These are phyloP conservation scores for Triticum aestivum DNA, from an alignment of 176 grass and related monocot genomes.

Conservation along the genomic window DNA sequence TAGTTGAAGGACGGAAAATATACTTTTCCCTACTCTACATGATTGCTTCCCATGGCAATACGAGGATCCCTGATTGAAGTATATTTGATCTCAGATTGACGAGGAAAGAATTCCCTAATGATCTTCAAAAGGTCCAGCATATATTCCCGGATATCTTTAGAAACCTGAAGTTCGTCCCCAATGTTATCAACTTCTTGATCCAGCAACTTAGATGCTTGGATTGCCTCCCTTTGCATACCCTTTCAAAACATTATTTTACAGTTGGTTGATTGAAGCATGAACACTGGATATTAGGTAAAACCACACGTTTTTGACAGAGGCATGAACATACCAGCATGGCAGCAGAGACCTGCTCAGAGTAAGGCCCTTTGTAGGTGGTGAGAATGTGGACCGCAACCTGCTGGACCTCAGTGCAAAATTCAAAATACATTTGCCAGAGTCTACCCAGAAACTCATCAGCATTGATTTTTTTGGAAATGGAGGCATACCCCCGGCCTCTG, in stretches of 20 bases:
- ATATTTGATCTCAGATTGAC: too few species aligned
- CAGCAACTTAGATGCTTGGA: neutral
- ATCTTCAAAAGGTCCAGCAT: too few species aligned
- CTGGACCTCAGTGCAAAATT: neutral
- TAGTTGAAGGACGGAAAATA: too few species aligned
- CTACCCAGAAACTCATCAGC: neutral
- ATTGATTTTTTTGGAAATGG: too few species aligned
- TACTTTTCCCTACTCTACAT: too few species aligned
- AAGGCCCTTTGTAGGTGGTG: neutral
- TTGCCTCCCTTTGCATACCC: neutral
- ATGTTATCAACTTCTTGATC: neutral
- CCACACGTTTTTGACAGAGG: neutral
- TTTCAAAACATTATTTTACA: neutral
- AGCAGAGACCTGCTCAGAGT: neutral
- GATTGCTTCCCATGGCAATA: too few species aligned
- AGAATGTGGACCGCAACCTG: neutral
- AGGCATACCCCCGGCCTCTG: too few species aligned
- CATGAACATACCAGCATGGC: neutral
- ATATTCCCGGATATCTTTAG: neutral
- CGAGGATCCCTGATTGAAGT: too few species aligned
- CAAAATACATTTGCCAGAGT: neutral
- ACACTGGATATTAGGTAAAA: neutral
- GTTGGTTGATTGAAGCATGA: neutral
- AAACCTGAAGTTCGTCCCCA: neutral
- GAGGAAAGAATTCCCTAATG: too few species aligned